phyloP scores from a whole-genome alignment of 2,329 filamentous ascomycete species.

The Colletotrichum sp. region DNA sequence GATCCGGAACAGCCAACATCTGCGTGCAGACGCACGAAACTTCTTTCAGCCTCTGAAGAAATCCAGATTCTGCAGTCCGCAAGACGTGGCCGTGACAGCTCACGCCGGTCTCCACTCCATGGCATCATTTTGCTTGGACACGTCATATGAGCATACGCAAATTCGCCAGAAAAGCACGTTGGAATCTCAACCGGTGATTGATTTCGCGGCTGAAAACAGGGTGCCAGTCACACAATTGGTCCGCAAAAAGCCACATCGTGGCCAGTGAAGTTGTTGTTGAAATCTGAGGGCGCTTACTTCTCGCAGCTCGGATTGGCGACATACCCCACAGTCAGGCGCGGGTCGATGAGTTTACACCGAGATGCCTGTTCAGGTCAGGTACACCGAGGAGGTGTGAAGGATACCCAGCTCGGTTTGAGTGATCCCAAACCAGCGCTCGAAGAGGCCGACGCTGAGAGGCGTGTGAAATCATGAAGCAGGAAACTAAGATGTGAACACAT shows the following conservation, averaged over 20 bases:
- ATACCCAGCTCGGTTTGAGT: rapidly evolving
- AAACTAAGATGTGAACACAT: not conserved
- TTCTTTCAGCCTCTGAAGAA: not conserved
- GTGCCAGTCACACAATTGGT: not conserved
- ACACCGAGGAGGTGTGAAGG: not conserved
- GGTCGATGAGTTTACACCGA: not conserved
- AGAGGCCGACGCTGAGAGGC: not conserved
- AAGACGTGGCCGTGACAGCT: not conserved
- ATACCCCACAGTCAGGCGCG: not conserved
- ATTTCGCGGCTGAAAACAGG: not conserved
- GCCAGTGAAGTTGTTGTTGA: not conserved
- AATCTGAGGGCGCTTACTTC: not conserved
- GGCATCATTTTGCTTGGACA: not conserved
- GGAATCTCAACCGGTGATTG: rapidly evolving
- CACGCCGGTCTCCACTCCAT: not conserved
- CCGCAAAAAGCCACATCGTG: not conserved
- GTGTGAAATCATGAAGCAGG: not conserved
- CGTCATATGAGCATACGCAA: not conserved
- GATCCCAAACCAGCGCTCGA: not conserved
- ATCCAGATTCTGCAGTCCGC: not conserved
- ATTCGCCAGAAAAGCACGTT: not conserved
- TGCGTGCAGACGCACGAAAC: rapidly evolving
- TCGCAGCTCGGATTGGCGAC: not conserved
- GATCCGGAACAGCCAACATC: not conserved
- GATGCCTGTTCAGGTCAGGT: rapidly evolving